Evolutionary conservation across 352 stramenopile species (phyloP).

Genomic region (Globisporangium megalacanthum): DNA sequence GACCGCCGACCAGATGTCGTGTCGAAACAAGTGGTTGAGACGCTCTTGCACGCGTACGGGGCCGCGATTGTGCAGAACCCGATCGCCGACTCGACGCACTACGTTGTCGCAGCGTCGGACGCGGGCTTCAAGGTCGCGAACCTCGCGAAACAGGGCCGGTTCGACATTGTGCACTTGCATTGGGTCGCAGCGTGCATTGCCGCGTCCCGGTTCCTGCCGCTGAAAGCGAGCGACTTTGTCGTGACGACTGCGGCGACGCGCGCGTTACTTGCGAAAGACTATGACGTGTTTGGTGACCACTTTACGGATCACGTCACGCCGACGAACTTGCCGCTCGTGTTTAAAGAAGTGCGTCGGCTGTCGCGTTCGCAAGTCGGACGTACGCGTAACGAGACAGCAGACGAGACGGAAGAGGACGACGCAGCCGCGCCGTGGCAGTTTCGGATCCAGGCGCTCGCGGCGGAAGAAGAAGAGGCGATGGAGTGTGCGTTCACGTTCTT

Average conservation of each 20-base stretch:
- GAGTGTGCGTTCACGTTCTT: conserved; percentile 64
- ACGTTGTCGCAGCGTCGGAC: conserved; percentile 55
- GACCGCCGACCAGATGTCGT: conserved; percentile 15
- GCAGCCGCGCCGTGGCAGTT: conserved; percentile 61
- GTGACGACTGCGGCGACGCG: conserved; percentile 60
- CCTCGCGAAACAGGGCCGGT: conserved; percentile 73
- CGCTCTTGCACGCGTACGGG: conserved; percentile 62
- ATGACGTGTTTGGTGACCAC: conserved; percentile 68
- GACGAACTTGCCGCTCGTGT: conserved; percentile 43
- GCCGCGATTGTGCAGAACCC: conserved; percentile 74
- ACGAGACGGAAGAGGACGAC: conserved; percentile 1
- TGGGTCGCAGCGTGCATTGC: conserved; percentile 55
- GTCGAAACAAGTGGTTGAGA: conserved; percentile 73
- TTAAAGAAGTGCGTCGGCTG: conserved; percentile 32
- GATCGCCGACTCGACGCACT: conserved; percentile 53
- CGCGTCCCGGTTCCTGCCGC: conserved; percentile 22
- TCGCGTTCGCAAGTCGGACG: no score
- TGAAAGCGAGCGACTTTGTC: conserved; percentile 62
- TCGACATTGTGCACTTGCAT: conserved; percentile 62
- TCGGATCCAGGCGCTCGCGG: conserved; percentile 27
- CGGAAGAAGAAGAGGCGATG: conserved; percentile 68
- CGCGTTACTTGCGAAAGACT: conserved; percentile 54
- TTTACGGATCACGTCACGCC: conserved; percentile 51
- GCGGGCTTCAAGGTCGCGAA: conserved; percentile 75
- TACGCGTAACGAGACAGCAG: no score